Evolutionary conservation across 495 filamentous ascomycete species (phyloP).

Genomic region (Hyaloscypha variabilis): DNA sequence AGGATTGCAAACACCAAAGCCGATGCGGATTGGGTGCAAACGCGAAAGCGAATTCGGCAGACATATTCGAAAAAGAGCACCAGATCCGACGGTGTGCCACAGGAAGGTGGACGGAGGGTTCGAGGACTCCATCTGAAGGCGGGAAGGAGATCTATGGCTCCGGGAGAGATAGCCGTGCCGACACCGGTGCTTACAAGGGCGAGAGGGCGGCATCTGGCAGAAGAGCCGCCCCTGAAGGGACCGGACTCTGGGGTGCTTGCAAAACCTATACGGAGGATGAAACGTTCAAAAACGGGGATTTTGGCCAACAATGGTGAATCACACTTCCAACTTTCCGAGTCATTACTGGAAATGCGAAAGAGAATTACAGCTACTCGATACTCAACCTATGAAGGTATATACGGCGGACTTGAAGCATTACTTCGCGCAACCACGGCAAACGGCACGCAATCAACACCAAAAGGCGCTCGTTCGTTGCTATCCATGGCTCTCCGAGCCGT

Average conservation of each 20-base stretch:
- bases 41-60: conserved; percentile 33
- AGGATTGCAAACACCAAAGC: background rate
- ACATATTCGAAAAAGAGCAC: conserved; percentile 37
- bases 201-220: conserved; percentile 12
- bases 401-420: conserved; percentile 49
- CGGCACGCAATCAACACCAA: conserved; percentile 17
- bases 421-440: conserved; percentile 43
- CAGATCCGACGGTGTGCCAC: background rate
- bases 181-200: conserved; percentile 31
- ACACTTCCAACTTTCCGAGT: conserved; percentile 23
- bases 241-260: background rate
- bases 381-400: conserved; percentile 42
- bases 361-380: conserved; percentile 24
- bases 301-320: background rate
- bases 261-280: background rate
- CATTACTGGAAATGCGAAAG: conserved; percentile 23
- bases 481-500: conserved; percentile 65
- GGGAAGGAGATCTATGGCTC: conserved; percentile 14
- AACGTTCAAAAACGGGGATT: conserved; percentile 5
- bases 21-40: conserved; percentile 34
- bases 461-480: conserved; percentile 60
- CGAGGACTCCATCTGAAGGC: background rate
- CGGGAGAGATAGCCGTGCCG: conserved; percentile 30
- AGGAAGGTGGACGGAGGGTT: background rate
- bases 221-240: background rate